These are phyloP conservation scores for Veloporphyrellus conicus DNA, from an alignment of 1,284 basidiomycete genomes.

Conservation along the genomic window DNA sequence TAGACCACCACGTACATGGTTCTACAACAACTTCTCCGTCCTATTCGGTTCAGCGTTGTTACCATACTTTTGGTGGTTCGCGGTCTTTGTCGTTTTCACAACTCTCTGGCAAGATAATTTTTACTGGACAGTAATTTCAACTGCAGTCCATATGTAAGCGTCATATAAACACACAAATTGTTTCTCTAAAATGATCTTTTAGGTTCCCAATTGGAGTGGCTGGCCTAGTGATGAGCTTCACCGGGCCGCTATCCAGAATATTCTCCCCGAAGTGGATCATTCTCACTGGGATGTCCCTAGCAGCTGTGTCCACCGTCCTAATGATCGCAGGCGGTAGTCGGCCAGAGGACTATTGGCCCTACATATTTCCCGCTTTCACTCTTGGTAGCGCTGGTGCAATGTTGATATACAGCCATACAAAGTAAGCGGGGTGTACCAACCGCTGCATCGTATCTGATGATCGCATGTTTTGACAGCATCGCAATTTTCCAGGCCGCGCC, in stretches of 20 bases:
- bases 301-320: constrained; percentile 40
- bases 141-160: constrained; percentile 33
- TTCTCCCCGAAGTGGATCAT: constrained; percentile 45
- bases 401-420: constrained; percentile 34
- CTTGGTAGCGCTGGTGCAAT: constrained; percentile 42
- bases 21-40: constrained; percentile 38
- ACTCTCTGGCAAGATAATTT: constrained; percentile 38
- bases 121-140: constrained; percentile 34
- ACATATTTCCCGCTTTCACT: constrained; percentile 46
- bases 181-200: constrained; percentile 9
- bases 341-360: constrained; percentile 42
- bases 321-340: constrained; percentile 39
- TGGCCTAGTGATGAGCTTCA: constrained; percentile 37
- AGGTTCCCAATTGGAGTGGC: constrained; percentile 44
- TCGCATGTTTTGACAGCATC: constrained; percentile 35
- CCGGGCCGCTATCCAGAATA: constrained; percentile 37
- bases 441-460: not conserved
- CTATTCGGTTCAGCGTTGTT: constrained; percentile 36
- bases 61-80: constrained; percentile 40
- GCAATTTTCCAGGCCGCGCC: constrained; percentile 49
- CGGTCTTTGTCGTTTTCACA: constrained; percentile 29
- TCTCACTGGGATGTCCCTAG: constrained; percentile 37
- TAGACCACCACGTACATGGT: constrained; percentile 41
- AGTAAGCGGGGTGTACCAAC: constrained; percentile 28
- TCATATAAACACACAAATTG: not conserved